Evolutionary conservation across 129 eudicot species (phyloP), one percentile per base, ranked within the genome.

Genomic region (Kitagawia praeruptora): DNA sequence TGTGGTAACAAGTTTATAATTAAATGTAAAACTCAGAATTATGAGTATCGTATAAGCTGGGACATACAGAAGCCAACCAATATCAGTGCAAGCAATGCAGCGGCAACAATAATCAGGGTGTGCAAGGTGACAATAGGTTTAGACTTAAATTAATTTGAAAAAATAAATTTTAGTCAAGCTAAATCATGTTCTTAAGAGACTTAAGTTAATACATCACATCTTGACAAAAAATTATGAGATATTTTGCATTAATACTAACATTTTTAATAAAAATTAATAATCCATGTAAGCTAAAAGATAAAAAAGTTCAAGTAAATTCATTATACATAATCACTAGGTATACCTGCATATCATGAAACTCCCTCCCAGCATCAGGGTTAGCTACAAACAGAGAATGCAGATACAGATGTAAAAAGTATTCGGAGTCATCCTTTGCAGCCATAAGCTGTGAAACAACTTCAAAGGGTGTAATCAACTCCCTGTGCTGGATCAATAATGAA

Each of bases 261-360:
- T 61, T 61, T 25, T 61, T 0, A 2, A 19, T 7, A 2, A 56
- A 7, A 23, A 56, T 56, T 21, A 15, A 69, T 56, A 72, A 39
- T 14, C 45, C 77, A 31, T 12, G 5, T 40, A n/a, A 3, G 21
- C 38, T 64, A 37, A 38, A 42, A 25, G 15, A 5, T 63, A 39
- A 10, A 48, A 80, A 38, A 72, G 56, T 74, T 67, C 15, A 54
- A 6, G 81, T 31, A 63, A 79, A 16, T 45, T 23, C 46, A 77
- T 9, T 14, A 18, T 31, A 4, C 10, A 21, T 49, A 58, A 71
- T 75, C 54, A 73, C 28, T 75, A 58, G 25, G 77, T 70, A 82
- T 77, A 95, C 99, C 99, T 92, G 99, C 96, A 95, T 90, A 85
- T 95, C 99, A 84, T 95, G 99, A 80, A 77, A 95, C 71, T 95